Percentiles rank a stretch among this genome's conserved stretches.
Conservation (phyloP, 192 early-diverging fungal species). For the Umbelopsis sp. region DNA sequence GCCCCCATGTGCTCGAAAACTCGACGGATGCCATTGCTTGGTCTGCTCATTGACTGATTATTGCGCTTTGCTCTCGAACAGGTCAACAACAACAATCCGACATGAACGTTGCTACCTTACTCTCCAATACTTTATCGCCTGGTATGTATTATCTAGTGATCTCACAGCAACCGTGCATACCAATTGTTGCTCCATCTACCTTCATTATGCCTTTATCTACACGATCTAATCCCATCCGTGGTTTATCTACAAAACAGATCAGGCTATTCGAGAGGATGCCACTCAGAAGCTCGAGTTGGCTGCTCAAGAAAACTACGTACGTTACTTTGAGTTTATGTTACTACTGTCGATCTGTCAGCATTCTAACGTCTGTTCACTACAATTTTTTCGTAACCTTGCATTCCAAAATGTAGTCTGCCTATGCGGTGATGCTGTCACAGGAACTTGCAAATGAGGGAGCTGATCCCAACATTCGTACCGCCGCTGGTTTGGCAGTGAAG, state of each 20-base stretch:
- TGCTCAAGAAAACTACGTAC: slow-evolving; percentile 83
- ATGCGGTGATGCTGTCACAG: slow-evolving; percentile 70
- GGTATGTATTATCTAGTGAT: slow-evolving; percentile 41
- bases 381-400: background rate
- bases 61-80: background rate
- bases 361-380: background rate
- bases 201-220: background rate
- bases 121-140: slow-evolving; percentile 76
- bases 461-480: slow-evolving; percentile 63
- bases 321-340: slow-evolving; percentile 28
- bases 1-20: background rate
- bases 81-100: slow-evolving; percentile 19
- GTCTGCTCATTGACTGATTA: background rate
- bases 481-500: slow-evolving; percentile 92
- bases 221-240: slow-evolving; percentile 1
- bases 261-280: slow-evolving; percentile 79
- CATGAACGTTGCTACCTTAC: slow-evolving; percentile 75
- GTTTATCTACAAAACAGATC: slow-evolving; percentile 48
- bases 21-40: background rate
- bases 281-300: slow-evolving; percentile 73
- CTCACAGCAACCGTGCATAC: background rate
- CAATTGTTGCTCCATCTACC: background rate
- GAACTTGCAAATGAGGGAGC: slow-evolving; percentile 82
- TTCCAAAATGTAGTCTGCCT: slow-evolving; percentile 55
- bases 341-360: background rate